Percentiles rank a stretch among this genome's conserved stretches.
phyloP scores from a whole-genome alignment of 2,329 filamentous ascomycete species.

The Apiospora malaysiana region DNA sequence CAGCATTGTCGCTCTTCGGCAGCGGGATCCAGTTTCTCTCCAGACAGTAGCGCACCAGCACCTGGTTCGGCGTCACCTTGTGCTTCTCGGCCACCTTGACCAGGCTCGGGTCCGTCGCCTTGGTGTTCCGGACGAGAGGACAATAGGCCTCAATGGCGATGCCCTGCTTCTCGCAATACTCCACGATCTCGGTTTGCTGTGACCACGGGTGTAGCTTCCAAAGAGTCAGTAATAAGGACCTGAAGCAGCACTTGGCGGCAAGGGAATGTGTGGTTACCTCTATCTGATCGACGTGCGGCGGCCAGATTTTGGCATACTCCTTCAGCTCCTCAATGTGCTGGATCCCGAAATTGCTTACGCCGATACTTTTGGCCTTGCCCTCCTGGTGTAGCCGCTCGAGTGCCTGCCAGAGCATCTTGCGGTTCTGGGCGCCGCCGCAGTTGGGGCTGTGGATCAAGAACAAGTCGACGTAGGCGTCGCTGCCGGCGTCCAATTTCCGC shows the following conservation, averaged over 20 bases:
- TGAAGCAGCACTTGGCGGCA: neutral
- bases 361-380: slow-evolving; percentile 68
- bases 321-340: slow-evolving; percentile 73
- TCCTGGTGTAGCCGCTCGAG: slow-evolving; percentile 65
- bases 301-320: slow-evolving; percentile 67
- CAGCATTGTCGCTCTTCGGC: slow-evolving; percentile 67
- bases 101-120: slow-evolving; percentile 64
- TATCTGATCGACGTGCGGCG: slow-evolving; percentile 64
- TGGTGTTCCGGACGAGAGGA: slow-evolving; percentile 64
- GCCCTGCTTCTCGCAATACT: slow-evolving; percentile 65
- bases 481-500: slow-evolving; percentile 57
- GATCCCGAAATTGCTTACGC: slow-evolving; percentile 68
- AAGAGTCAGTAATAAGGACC: slow-evolving; percentile 31
- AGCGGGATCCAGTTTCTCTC: slow-evolving; percentile 74
- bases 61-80: slow-evolving; percentile 65
- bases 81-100: slow-evolving; percentile 63
- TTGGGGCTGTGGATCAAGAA: slow-evolving; percentile 68
- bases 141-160: slow-evolving; percentile 61
- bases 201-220: slow-evolving; percentile 75
- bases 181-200: slow-evolving; percentile 53
- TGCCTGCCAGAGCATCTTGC: slow-evolving; percentile 69
- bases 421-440: slow-evolving; percentile 53
- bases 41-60: slow-evolving; percentile 72
- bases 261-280: slow-evolving; percentile 56
- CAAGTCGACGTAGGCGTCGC: slow-evolving; percentile 70